These are phyloP conservation scores for Colletotrichum lupini DNA, from an alignment of 2,329 filamentous ascomycete genomes.

Conservation along the genomic window DNA sequence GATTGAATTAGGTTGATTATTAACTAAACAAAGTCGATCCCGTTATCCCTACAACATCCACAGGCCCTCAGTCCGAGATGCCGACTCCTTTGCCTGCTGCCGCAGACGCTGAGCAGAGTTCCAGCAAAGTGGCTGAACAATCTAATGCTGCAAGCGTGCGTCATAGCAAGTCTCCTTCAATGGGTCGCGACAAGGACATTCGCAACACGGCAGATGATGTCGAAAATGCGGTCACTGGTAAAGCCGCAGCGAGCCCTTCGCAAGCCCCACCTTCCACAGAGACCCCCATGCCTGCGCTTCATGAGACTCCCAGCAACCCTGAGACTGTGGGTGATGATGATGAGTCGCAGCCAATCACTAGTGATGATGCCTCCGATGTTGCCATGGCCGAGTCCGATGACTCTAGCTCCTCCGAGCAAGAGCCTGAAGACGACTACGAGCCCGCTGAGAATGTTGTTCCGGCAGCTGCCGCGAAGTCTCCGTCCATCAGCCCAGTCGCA, in stretches of 20 bases:
- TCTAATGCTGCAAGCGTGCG: background rate
- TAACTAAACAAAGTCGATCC: conserved; percentile 10
- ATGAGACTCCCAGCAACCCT: background rate
- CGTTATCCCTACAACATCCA: background rate
- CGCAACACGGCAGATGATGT: background rate
- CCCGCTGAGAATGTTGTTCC: conserved; percentile 56
- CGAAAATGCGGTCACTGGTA: conserved; percentile 25
- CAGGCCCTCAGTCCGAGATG: background rate
- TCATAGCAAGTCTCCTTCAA: background rate
- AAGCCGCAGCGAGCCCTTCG: conserved; percentile 8
- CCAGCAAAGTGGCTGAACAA: background rate
- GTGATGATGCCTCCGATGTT: conserved; percentile 31
- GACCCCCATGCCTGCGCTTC: background rate
- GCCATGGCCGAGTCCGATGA: conserved; percentile 34
- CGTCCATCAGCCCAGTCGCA: conserved; percentile 47
- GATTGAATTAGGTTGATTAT: background rate
- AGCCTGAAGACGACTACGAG: conserved; percentile 62
- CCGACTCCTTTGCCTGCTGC: background rate
- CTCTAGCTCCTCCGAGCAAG: conserved; percentile 34
- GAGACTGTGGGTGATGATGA: background rate
- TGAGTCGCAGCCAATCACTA: conserved; percentile 19
- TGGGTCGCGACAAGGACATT: background rate
- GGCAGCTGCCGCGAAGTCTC: conserved; percentile 68
- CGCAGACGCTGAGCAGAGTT: background rate
- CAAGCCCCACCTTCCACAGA: conserved; percentile 5